Evolutionary conservation across 495 filamentous ascomycete species (phyloP).

Genomic region (Aspergillus affinis): DNA sequence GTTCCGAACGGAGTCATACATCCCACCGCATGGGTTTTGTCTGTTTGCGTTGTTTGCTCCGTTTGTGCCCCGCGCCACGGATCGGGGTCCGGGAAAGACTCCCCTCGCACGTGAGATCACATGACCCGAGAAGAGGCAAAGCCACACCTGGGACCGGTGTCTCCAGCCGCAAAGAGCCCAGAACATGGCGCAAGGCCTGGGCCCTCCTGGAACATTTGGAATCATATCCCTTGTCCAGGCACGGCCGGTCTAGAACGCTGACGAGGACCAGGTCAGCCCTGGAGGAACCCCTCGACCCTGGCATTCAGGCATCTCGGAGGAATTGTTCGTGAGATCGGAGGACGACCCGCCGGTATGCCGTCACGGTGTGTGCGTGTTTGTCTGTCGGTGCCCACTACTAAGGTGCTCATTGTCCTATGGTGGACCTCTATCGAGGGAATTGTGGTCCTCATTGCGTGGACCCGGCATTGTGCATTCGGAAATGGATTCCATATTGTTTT

Average conservation of each 20-base stretch:
- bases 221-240: constrained; percentile 18
- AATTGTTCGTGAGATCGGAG: no score
- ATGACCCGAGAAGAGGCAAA: constrained; percentile 11
- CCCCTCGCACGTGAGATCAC: constrained; percentile 4
- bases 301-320: neutral
- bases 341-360: no score
- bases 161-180: constrained; percentile 27
- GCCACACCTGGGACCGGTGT: constrained; percentile 9
- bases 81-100: neutral
- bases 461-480: no score
- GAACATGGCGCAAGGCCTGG: constrained; percentile 32
- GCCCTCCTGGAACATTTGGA: constrained; percentile 28
- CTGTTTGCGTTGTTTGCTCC: constrained; percentile 31
- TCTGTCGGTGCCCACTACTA: neutral
- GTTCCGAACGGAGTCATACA: constrained; percentile 28
- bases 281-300: constrained; percentile 1
- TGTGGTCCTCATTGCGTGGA: no score
- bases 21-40: constrained; percentile 18
- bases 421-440: no score
- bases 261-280: neutral
- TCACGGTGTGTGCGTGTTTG: no score
- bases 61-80: constrained; percentile 23
- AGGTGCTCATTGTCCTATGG: no score
- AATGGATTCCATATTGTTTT: neutral
- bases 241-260: constrained; percentile 34